These are phyloP conservation scores for Fraxinus americana DNA, from an alignment of 257 asterid genomes.

Conservation along the genomic window DNA sequence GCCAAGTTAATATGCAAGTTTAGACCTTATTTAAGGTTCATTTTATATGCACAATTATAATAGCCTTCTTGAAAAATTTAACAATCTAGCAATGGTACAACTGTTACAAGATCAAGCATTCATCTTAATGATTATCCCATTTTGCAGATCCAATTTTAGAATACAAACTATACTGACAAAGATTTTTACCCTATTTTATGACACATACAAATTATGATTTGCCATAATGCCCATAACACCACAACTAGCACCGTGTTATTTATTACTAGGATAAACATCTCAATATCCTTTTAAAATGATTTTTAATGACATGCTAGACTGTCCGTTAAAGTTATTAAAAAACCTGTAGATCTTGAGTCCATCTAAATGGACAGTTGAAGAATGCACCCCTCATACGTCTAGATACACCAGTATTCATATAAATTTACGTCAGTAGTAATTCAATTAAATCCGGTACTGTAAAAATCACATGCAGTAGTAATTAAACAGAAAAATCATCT, in stretches of 20 bases:
- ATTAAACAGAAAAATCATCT: not conserved
- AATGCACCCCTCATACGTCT: not conserved
- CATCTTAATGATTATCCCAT: not conserved
- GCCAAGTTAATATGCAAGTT: not conserved
- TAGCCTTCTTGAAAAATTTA: not conserved
- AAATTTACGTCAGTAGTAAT: not conserved
- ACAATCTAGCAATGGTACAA: not conserved
- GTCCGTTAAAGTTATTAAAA: not conserved
- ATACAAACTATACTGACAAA: not conserved
- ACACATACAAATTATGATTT: not conserved
- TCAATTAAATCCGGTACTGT: not conserved
- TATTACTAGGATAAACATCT: not conserved
- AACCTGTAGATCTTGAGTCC: not conserved
- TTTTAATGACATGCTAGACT: not conserved
- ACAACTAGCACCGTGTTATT: not conserved
- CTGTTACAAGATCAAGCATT: not conserved
- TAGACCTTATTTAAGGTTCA: not conserved
- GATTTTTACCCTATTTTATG: not conserved
- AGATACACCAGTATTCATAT: not conserved
- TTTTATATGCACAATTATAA: not conserved
- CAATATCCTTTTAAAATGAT: no score
- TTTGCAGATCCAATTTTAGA: not conserved
- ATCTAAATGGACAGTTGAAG: not conserved
- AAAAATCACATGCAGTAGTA: not conserved
- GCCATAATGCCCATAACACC: not conserved